Conservation (phyloP, 2,329 filamentous ascomycete genomes). For the Metarhizium rileyi region DNA sequence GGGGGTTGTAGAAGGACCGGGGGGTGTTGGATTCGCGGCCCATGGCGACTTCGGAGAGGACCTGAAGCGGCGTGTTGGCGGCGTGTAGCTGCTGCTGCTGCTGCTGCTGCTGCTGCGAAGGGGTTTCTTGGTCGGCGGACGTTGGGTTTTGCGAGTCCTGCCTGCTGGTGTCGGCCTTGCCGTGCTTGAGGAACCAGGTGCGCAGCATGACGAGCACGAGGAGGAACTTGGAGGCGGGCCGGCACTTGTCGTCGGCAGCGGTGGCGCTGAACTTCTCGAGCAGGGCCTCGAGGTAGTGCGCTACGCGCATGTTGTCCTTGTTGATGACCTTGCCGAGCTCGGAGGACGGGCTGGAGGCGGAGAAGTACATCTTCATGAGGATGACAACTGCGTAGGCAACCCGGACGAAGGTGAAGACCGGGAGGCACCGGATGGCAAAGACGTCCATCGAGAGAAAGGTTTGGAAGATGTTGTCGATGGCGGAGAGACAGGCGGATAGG, state of each 20-base stretch:
- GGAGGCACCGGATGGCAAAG: slow-evolving; percentile 49
- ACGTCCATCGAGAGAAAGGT: slow-evolving; percentile 54
- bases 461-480: slow-evolving; percentile 57
- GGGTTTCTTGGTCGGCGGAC: slow-evolving; percentile 7
- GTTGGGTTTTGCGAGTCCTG: slow-evolving; percentile 1
- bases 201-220: slow-evolving; percentile 61
- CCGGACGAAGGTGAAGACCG: slow-evolving; percentile 62
- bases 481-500: slow-evolving; percentile 54
- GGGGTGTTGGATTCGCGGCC: slow-evolving; percentile 23
- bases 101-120: slow-evolving; percentile 7
- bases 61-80: slow-evolving; percentile 43
- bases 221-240: slow-evolving; percentile 60
- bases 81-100: slow-evolving; percentile 10
- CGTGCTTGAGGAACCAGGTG: slow-evolving; percentile 54
- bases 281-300: slow-evolving; percentile 58
- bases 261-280: slow-evolving; percentile 57
- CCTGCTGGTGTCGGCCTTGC: slow-evolving; percentile 15
- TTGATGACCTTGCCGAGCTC: slow-evolving; percentile 62
- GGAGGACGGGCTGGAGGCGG: slow-evolving; percentile 51
- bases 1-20: slow-evolving; percentile 13
- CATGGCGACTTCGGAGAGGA: slow-evolving; percentile 48
- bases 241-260: slow-evolving; percentile 52
- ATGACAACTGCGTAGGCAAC: slow-evolving; percentile 63
- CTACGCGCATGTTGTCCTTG: slow-evolving; percentile 55
- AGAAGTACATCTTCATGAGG: slow-evolving; percentile 64